Percentiles rank a stretch among this genome's conserved stretches.
Conservation (phyloP, 495 filamentous ascomycete genomes). For the Jackrogersella minutella region DNA sequence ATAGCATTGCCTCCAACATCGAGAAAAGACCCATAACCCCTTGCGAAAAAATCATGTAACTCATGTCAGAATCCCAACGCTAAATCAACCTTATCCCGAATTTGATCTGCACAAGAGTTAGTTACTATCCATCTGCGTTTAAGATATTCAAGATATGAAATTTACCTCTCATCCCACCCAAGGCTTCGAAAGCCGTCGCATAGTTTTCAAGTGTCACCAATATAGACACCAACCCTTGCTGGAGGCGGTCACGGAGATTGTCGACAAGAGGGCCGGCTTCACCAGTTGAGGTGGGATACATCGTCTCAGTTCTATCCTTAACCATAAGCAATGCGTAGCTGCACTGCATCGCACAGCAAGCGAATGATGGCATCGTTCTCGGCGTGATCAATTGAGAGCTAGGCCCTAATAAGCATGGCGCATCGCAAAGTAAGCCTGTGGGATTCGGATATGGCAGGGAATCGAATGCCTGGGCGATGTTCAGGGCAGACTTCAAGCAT, state of each 20-base stretch:
- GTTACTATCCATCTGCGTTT: background rate
- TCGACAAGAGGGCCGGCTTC: slow-evolving; percentile 50
- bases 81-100: slow-evolving; percentile 46
- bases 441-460: slow-evolving; percentile 61
- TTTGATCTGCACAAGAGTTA: slow-evolving; percentile 38
- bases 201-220: slow-evolving; percentile 63
- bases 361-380: slow-evolving; percentile 67
- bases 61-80: slow-evolving; percentile 32
- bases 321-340: slow-evolving; percentile 70
- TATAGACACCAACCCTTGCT: slow-evolving; percentile 61
- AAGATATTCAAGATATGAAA: background rate
- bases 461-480: slow-evolving; percentile 61
- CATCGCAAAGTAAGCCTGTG: slow-evolving; percentile 41
- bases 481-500: slow-evolving; percentile 60
- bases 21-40: background rate
- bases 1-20: background rate
- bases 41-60: background rate
- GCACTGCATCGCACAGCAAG: slow-evolving; percentile 69
- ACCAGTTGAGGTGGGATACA: slow-evolving; percentile 48
- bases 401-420: slow-evolving; percentile 42
- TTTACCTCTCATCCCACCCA: slow-evolving; percentile 69
- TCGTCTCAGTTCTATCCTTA: slow-evolving; percentile 58
- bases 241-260: slow-evolving; percentile 59
- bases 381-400: slow-evolving; percentile 47
- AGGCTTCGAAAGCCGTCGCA: slow-evolving; percentile 65